Conservation (phyloP, 2,329 filamentous ascomycete species). For the Fusarium sp. region DNA sequence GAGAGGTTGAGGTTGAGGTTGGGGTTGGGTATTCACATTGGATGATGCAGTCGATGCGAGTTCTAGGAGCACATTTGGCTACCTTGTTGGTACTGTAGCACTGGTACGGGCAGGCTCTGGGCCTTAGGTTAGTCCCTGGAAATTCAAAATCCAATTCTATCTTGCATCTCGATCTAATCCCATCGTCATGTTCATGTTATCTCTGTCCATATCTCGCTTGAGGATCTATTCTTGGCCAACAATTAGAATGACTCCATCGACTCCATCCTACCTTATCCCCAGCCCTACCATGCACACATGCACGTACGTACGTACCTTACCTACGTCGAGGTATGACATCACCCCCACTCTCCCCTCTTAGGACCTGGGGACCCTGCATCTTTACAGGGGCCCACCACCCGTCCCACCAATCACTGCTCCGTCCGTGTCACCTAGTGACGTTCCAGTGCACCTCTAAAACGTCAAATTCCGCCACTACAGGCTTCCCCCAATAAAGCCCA, state of each 20-base stretch:
- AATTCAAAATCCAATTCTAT: no score
- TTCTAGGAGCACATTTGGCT: background rate
- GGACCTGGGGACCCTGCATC: conserved; percentile 43
- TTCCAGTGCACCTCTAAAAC: conserved; percentile 25
- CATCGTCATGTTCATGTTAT: conserved; percentile 5
- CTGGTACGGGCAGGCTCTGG: no score
- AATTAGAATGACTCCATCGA: background rate
- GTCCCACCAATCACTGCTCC: conserved; percentile 34
- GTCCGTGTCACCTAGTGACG: conserved; percentile 37
- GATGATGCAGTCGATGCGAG: no score
- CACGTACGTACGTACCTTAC: no score
- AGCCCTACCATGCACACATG: background rate
- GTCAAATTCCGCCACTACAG: conserved; percentile 25
- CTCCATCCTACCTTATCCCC: background rate
- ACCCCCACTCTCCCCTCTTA: conserved; percentile 30
- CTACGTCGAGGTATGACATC: conserved; percentile 41
- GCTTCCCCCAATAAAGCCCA: background rate
- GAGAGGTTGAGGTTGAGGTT: conserved; percentile 25
- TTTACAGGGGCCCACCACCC: background rate
- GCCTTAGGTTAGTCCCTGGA: no score
- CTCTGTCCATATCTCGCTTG: background rate
- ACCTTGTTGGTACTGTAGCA: background rate
- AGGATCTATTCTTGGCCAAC: background rate
- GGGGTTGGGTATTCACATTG: background rate
- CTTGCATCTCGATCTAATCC: background rate